Percentiles rank a stretch among this genome's conserved stretches.
phyloP scores from a whole-genome alignment of 2,329 filamentous ascomycete genomes.

The Colletotrichum sidae region DNA sequence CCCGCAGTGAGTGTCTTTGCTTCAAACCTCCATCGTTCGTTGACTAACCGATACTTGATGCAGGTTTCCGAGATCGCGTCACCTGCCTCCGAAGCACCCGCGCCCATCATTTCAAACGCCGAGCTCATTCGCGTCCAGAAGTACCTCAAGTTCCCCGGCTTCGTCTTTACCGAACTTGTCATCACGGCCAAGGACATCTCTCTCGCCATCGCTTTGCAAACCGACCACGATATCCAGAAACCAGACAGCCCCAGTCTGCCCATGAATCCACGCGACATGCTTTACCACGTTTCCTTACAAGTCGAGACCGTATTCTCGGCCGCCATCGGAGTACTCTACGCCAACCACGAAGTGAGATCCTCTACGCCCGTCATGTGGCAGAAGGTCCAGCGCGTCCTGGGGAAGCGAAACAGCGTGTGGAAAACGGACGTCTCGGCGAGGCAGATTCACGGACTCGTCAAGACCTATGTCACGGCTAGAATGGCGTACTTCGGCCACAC shows the following conservation, averaged over 20 bases:
- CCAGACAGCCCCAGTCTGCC: neutral
- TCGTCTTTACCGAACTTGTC: neutral
- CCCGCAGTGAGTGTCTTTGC: too few relatives aligned
- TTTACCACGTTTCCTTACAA: neutral
- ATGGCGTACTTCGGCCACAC: neutral
- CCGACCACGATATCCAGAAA: neutral
- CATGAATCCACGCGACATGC: neutral
- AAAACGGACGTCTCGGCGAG: neutral
- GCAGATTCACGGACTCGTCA: neutral
- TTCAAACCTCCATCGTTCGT: too few relatives aligned
- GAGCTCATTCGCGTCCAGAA: neutral
- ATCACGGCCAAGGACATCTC: neutral
- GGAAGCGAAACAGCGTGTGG: neutral
- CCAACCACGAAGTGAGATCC: neutral
- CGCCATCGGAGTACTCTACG: neutral
- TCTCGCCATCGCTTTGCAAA: neutral
- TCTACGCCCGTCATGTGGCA: conserved; percentile 6
- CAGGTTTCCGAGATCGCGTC: too few relatives aligned
- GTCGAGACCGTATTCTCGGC: conserved; percentile 1
- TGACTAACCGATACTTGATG: too few relatives aligned
- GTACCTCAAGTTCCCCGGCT: conserved; percentile 6
- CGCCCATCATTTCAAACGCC: neutral
- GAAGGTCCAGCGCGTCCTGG: conserved; percentile 4
- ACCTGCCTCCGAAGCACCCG: too few relatives aligned
- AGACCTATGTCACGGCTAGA: neutral